A percentile compares a stretch with the other conserved stretches of the same genome.
Conservation (phyloP, 768 basidiomycete species). For the Lactarius sp. region DNA sequence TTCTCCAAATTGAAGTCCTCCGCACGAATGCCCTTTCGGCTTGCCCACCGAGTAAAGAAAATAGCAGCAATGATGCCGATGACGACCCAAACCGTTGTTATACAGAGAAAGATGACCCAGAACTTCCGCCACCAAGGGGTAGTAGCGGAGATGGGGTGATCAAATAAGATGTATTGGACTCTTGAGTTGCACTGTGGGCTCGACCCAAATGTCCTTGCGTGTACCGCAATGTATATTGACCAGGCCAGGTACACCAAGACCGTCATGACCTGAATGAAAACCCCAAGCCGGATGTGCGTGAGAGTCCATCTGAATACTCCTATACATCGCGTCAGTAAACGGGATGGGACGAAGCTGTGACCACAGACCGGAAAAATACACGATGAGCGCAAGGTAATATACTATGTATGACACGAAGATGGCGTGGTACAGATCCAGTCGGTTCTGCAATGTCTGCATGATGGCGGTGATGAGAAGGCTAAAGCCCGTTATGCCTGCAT, state of each 20-base stretch:
- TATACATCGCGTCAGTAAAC: not conserved
- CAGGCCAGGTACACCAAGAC: not conserved
- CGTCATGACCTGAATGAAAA: not conserved
- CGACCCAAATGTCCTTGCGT: not conserved
- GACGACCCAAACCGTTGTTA: not conserved
- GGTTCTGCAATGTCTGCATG: not conserved
- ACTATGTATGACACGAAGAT: not conserved
- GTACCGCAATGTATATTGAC: not conserved
- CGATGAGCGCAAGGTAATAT: not conserved
- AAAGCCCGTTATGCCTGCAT: not conserved
- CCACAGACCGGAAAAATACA: not conserved
- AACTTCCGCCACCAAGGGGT: not conserved
- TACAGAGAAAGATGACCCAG: not conserved
- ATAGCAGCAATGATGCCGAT: not conserved
- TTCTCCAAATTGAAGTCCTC: not conserved
- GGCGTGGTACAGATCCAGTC: slow-evolving; percentile 2
- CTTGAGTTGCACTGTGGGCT: not conserved
- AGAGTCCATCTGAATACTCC: not conserved
- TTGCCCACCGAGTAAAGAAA: not conserved
- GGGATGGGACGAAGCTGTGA: not conserved
- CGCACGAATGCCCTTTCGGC: not conserved
- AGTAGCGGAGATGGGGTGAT: not conserved
- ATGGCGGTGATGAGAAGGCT: not conserved
- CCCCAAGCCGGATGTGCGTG: not conserved
- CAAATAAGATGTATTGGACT: not conserved